Evolutionary conservation across 2,329 filamentous ascomycete genomes (phyloP).

Genomic region (Penicillium sp.): DNA sequence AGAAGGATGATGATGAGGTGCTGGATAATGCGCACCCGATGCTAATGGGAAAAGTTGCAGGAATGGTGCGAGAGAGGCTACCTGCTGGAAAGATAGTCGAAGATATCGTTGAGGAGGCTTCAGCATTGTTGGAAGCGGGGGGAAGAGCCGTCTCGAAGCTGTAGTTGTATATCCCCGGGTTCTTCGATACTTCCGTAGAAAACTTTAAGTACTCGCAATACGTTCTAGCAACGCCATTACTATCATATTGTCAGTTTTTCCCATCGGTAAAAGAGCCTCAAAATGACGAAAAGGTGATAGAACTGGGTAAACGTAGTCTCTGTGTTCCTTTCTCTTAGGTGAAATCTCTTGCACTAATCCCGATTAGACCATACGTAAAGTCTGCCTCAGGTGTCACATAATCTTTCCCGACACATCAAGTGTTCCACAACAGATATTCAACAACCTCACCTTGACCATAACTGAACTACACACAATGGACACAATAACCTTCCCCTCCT

Average conservation of each 20-base stretch:
- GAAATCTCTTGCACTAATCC: constrained; percentile 49
- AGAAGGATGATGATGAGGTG: constrained; percentile 77
- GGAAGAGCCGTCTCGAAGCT: constrained; percentile 7
- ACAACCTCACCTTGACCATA: neutral
- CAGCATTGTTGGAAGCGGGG: constrained; percentile 61
- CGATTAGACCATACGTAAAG: neutral
- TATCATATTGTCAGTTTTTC: neutral
- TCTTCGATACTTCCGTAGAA: constrained; percentile 11
- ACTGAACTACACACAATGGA: constrained; percentile 3
- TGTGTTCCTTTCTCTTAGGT: neutral
- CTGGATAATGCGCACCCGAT: constrained; percentile 91
- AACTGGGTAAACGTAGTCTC: neutral
- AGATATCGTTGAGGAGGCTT: constrained; percentile 86
- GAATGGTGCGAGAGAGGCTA: constrained; percentile 92
- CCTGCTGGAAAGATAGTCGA: constrained; percentile 89
- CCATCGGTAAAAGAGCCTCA: neutral
- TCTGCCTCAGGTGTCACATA: constrained; percentile 4
- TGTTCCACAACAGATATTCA: neutral
- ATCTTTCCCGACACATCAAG: neutral
- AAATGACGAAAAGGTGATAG: neutral
- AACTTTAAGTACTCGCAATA: too few species aligned
- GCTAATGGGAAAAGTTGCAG: constrained; percentile 96
- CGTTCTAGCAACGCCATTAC: neutral
- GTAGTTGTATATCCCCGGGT: neutral
- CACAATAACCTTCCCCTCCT: constrained; percentile 39